Evolutionary conservation across 805 yeast species (phyloP).

Genomic region (Spathaspora passalidarum): DNA sequence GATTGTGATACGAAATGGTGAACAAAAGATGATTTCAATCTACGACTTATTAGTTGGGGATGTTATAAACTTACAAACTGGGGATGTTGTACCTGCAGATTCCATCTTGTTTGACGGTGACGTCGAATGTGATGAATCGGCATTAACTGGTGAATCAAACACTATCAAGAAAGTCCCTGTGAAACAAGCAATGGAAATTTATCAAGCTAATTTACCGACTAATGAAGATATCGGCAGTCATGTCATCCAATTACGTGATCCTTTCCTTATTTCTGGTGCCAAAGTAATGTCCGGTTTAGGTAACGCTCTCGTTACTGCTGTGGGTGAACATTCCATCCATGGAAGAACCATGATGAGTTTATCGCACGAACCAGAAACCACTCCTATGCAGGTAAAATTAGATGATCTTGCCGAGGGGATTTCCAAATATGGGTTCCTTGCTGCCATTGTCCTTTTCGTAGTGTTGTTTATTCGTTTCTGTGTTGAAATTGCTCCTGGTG

Average conservation of each 20-base stretch:
- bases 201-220: conserved; percentile 21
- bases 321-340: conserved; percentile 84
- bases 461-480: conserved; percentile 76
- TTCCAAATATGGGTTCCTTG: conserved; percentile 88
- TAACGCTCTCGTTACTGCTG: conserved; percentile 80
- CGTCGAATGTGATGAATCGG: conserved; percentile 87
- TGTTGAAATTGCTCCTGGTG: conserved; percentile 54
- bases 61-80: conserved; percentile 77
- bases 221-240: conserved; percentile 40
- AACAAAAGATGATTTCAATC: conserved; percentile 64
- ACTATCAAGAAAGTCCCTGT: conserved; percentile 72
- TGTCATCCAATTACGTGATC: conserved; percentile 55
- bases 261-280: conserved; percentile 90
- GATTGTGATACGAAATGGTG: conserved; percentile 71
- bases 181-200: conserved; percentile 32
- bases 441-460: conserved; percentile 77
- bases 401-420: conserved; percentile 86
- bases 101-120: conserved; percentile 69
- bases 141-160: conserved; percentile 91
- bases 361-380: conserved; percentile 70
- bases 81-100: conserved; percentile 92
- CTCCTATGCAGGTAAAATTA: conserved; percentile 85
- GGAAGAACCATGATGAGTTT: conserved; percentile 89
- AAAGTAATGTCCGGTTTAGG: conserved; percentile 85
- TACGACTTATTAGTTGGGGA: conserved; percentile 86